Conservation (phyloP, 1,139 yeast species). For the Suhomyces yuchorum region DNA sequence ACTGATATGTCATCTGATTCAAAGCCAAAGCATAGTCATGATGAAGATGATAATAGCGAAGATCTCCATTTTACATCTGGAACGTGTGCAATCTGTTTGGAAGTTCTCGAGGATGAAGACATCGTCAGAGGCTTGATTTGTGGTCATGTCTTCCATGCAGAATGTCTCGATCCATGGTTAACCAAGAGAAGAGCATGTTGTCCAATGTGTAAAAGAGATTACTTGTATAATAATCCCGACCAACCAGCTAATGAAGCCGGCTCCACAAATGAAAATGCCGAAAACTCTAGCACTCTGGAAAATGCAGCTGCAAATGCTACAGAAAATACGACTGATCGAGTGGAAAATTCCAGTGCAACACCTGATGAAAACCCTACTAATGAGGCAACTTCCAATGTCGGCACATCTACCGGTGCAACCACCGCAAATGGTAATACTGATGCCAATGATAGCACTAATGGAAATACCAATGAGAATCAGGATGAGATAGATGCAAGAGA, state of each 20-base stretch:
- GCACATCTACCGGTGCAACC: slow-evolving; percentile 10
- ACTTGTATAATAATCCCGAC: slow-evolving; percentile 43
- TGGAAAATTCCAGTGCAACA: not conserved
- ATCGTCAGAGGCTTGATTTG: slow-evolving; percentile 72
- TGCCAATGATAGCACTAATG: not conserved
- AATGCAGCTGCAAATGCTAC: slow-evolving; percentile 16
- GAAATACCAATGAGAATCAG: not conserved
- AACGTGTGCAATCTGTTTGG: slow-evolving; percentile 81
- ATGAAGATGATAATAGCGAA: slow-evolving; percentile 12
- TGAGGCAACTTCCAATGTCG: slow-evolving; percentile 12
- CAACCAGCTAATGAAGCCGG: slow-evolving; percentile 1
- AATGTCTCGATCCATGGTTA: slow-evolving; percentile 83
- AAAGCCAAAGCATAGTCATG: slow-evolving; percentile 2
- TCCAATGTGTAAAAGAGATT: slow-evolving; percentile 81
- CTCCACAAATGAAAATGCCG: slow-evolving; percentile 1
- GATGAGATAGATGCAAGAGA: slow-evolving; percentile 11
- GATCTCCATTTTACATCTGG: slow-evolving; percentile 66
- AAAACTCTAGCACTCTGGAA: slow-evolving; percentile 12
- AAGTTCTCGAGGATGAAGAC: slow-evolving; percentile 62
- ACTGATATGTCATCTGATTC: slow-evolving; percentile 4
- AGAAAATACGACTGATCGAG: too few relatives aligned
- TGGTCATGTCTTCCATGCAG: slow-evolving; percentile 82
- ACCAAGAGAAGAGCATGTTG: slow-evolving; percentile 77
- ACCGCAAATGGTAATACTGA: slow-evolving; percentile 16
- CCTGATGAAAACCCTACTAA: not conserved